Evolutionary conservation across 148 eudicot genomes (phyloP).

Genomic region (Vaccinium darrowii): DNA sequence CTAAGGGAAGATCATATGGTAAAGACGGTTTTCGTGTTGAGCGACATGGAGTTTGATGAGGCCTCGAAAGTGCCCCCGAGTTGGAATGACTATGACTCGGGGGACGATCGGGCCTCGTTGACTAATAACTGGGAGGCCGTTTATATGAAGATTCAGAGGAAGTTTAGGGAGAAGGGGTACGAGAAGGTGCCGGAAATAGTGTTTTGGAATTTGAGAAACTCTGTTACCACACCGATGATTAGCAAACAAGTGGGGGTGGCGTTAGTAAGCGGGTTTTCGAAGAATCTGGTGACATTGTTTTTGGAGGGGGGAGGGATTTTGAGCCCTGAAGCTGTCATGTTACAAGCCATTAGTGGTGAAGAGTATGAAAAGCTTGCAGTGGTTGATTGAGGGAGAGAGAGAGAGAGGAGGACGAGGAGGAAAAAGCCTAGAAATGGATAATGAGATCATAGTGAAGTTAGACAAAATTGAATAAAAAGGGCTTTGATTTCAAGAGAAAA

Average conservation of each 20-base stretch:
- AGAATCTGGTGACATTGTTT: slow-evolving; percentile 32
- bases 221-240: slow-evolving; percentile 26
- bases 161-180: slow-evolving; percentile 28
- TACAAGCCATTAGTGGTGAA: slow-evolving; percentile 24
- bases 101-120: neutral
- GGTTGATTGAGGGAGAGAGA: slow-evolving; percentile 19
- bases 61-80: slow-evolving; percentile 17
- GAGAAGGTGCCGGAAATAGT: slow-evolving; percentile 30
- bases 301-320: slow-evolving; percentile 21
- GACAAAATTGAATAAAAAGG: no score
- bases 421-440: neutral
- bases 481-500: no score
- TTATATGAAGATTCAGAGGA: slow-evolving; percentile 29
- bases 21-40: slow-evolving; percentile 47
- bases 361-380: slow-evolving; percentile 30
- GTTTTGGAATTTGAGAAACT: slow-evolving; percentile 34
- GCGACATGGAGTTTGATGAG: slow-evolving; percentile 48
- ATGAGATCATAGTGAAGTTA: neutral
- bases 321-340: slow-evolving; percentile 26
- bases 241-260: slow-evolving; percentile 29
- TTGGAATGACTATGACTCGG: no score
- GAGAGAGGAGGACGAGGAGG: neutral
- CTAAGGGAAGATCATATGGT: slow-evolving; percentile 38
- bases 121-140: slow-evolving; percentile 32
- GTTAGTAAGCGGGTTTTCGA: slow-evolving; percentile 33